Percentiles rank a stretch among this genome's conserved stretches.
phyloP scores from a whole-genome alignment of 108 stramenopile species.

The Parmales sp. region DNA sequence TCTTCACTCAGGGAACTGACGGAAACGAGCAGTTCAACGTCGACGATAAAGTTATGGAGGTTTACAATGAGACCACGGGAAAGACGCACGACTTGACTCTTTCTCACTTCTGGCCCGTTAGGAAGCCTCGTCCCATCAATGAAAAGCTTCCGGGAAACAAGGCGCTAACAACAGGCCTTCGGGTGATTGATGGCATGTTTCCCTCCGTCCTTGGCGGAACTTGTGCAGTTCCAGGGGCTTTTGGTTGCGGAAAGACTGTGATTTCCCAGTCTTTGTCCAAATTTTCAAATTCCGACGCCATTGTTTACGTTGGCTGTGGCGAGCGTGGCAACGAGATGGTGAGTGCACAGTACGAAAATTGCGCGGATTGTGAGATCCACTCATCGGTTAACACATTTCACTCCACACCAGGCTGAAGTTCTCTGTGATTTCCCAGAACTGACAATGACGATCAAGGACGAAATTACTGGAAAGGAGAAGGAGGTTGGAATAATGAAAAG shows the following conservation, averaged over 20 bases:
- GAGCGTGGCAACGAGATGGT: constrained; percentile 99
- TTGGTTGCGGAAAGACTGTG: constrained; percentile 99
- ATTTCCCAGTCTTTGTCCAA: constrained; percentile 98
- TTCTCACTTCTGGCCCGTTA: constrained; percentile 98
- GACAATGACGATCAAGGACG: constrained; percentile 85
- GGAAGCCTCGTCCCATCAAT: constrained; percentile 89
- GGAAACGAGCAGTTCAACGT: constrained; percentile 82
- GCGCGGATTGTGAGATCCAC: too few relatives aligned
- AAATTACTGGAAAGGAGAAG: constrained; percentile 60
- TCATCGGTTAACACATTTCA: too few relatives aligned
- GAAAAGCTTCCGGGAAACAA: constrained; percentile 95
- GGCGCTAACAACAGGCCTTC: constrained; percentile 95
- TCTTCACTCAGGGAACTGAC: constrained; percentile 86
- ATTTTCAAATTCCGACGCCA: constrained; percentile 92
- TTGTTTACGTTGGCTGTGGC: constrained; percentile 90
- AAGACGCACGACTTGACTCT: constrained; percentile 76
- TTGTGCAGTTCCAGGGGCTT: constrained; percentile 98
- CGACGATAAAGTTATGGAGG: constrained; percentile 95
- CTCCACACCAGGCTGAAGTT: too few relatives aligned
- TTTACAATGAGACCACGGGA: constrained; percentile 79
- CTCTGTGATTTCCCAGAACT: constrained; percentile 99
- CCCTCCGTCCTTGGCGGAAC: constrained; percentile 98
- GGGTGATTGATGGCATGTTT: constrained; percentile 98
- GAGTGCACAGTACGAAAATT: too few relatives aligned
- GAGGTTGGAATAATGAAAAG: constrained; percentile 99